Conservation (phyloP, 2,329 filamentous ascomycete genomes). For the Xylariaceae sp. region DNA sequence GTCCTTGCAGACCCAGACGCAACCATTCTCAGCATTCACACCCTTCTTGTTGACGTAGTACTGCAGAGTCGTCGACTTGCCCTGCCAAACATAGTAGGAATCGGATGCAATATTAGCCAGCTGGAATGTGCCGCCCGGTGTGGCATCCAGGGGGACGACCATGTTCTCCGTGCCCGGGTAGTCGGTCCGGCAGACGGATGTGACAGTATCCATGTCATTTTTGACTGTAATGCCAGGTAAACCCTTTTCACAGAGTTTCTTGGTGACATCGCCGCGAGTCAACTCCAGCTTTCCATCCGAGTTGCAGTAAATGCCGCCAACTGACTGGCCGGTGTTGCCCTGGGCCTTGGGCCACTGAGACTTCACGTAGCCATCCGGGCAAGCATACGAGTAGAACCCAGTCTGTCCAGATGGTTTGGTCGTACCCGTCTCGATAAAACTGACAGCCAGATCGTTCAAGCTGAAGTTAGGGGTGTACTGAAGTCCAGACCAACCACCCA, state of each 20-base stretch:
- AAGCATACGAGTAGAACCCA: slow-evolving; percentile 88
- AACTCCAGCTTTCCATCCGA: slow-evolving; percentile 65
- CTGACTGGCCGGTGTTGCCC: slow-evolving; percentile 73
- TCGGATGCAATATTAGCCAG: slow-evolving; percentile 71
- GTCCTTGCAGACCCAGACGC: slow-evolving; percentile 60
- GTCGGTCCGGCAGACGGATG: slow-evolving; percentile 86
- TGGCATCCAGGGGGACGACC: slow-evolving; percentile 67
- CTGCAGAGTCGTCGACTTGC: slow-evolving; percentile 74
- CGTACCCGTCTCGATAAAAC: slow-evolving; percentile 59
- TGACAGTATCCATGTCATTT: slow-evolving; percentile 64
- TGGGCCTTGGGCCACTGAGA: slow-evolving; percentile 79
- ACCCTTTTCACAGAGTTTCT: slow-evolving; percentile 70
- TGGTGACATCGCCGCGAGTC: slow-evolving; percentile 57
- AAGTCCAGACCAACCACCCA: slow-evolving; percentile 75
- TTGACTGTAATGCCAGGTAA: slow-evolving; percentile 64
- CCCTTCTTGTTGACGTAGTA: slow-evolving; percentile 94
- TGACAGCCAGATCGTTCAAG: slow-evolving; percentile 48
- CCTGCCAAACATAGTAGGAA: slow-evolving; percentile 74
- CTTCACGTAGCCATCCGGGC: slow-evolving; percentile 88
- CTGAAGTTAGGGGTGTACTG: slow-evolving; percentile 56
- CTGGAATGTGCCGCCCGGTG: slow-evolving; percentile 52
- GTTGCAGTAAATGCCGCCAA: slow-evolving; percentile 84
- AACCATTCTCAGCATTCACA: slow-evolving; percentile 59
- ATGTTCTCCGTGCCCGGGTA: slow-evolving; percentile 91
- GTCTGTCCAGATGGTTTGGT: slow-evolving; percentile 49